Evolutionary conservation across 2,329 filamentous ascomycete species (phyloP), one percentile per base, ranked within the genome.

Genomic region (Aspergillus brunneoviolaceus): DNA sequence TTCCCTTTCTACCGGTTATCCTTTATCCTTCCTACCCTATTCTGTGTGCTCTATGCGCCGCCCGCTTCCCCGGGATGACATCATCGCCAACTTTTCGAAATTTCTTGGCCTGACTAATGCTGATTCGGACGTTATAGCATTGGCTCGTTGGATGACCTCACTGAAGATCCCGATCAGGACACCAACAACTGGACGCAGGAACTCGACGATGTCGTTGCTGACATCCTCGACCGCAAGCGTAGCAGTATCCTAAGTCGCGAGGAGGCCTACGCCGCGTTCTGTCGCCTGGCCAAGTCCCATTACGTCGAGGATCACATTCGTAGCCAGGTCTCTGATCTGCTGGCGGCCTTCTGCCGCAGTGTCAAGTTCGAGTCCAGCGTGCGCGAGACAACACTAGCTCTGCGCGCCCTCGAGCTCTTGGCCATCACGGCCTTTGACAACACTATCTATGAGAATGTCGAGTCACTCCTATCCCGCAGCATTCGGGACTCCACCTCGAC

Each of bases 151-250:
- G 89, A 91, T 65, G 87, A 87, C 39, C 80, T 88, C 39, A 77
- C 83, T 52, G 79, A 81, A 49, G 77, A 78, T 49, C 81, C 81
- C n/a, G 84, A 86, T 4, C 19, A 55, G 55, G 82, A 84, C 9
- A 79, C 82, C 12, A 77, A 81, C 52, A 79, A 79, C 21, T 90
- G 89, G 84, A 83, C 86, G 50, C 77, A 84, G 16, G 83, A 85
- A 59, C 77, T 93, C 35, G 80, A 82, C 29, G 84, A 87, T 63
- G 85, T 88, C 60, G 87, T 96, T 63, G 82, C 88, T 51, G 87
- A 90, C 66, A 84, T 96, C 29, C 81, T 89, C 57, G 86, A 90
- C 67, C 87, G 90, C 68, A 96, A 96, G 81, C 87, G 89, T 65
- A 91, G 88, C 75, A 92, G 87, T 65, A 85, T 83, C 25, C 85